Base-by-base conservation (phyloP, 352 stramenopile species). In the Globisporangium abappressorium region DNA sequence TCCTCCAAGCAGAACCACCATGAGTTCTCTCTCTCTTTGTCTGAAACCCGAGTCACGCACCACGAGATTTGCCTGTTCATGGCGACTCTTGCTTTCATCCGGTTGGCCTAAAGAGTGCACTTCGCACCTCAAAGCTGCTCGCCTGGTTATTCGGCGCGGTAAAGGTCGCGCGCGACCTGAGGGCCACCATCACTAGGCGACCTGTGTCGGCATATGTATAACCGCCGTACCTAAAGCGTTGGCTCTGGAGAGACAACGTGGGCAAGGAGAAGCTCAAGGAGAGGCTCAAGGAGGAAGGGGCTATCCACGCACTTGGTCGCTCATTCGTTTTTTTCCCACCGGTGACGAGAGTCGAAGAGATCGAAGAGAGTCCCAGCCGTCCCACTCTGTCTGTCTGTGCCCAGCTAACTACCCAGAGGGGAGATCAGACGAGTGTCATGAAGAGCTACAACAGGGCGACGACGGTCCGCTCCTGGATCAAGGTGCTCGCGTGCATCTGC, bases 401-500 rank as follows among this genome's bases (percentile, higher is more conserved):
- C 18, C 28, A 1, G 11, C 49, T 46, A 61, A 24, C 5, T 11
- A 20, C 12, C 18, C 11, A 63, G 49, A 12, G 28, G 57, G 26
- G 33, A 34, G 61, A 59, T 43, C 14, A 3, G 12, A 43, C 12
- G 36, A 43, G 12, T 12, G 36, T 34, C 14, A 67, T 61, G 51
- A 67, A 67, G 62, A 41, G 30, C 30, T 54, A 67, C 49, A 6
- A 43, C 12, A 49, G 28, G 24, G 51, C 49, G 11, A 20, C 26
- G 24, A 28, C 51, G 34, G 24, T 51, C 24, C 62, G 62, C 33
- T 59, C 36, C 34, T 67, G 62, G 62, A 51, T 61, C 51, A 67
- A 67, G 62, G 28, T 61, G 6, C 51, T 67, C 8, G 62, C 51
- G 6, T 46, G 41, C 49, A 15, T 67, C 51, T 67, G 62, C 15